Conservation (phyloP, 2,329 filamentous ascomycete genomes). For the Cladosporium colombiae region DNA sequence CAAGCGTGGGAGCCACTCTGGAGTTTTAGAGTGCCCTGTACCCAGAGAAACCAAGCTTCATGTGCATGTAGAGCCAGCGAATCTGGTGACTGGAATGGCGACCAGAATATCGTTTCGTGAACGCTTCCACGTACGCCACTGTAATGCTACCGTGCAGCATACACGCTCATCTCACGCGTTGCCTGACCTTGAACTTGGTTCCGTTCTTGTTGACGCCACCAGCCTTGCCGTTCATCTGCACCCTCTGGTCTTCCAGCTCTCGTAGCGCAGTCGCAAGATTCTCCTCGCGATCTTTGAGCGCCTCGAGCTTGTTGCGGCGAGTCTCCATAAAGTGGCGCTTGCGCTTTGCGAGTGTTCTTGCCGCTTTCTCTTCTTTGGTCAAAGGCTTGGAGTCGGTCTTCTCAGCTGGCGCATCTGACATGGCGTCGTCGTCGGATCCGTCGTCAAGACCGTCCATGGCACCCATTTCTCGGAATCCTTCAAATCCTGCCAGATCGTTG, state of each 20-base stretch:
- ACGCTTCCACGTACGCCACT: not conserved
- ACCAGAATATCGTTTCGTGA: not conserved
- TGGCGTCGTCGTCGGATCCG: slow-evolving; percentile 25
- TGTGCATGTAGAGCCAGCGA: not conserved
- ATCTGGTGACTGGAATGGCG: not conserved
- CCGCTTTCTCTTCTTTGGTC: slow-evolving; percentile 44
- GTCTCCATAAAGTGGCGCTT: slow-evolving; percentile 53
- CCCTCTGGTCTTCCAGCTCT: slow-evolving; percentile 60
- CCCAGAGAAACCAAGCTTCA: not conserved
- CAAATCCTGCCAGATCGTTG: slow-evolving; percentile 24
- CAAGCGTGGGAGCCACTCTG: not conserved
- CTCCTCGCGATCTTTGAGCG: slow-evolving; percentile 55
- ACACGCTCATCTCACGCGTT: slow-evolving; percentile 56
- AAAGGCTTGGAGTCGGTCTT: slow-evolving; percentile 25
- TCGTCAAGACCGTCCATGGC: slow-evolving; percentile 25
- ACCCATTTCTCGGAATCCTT: slow-evolving; percentile 30
- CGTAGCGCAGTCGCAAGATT: slow-evolving; percentile 58
- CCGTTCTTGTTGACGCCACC: slow-evolving; percentile 65
- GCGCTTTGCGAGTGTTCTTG: slow-evolving; percentile 50
- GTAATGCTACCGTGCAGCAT: not conserved
- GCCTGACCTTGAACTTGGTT: slow-evolving; percentile 64
- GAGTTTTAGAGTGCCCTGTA: not conserved
- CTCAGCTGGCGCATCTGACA: slow-evolving; percentile 21
- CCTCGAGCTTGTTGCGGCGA: slow-evolving; percentile 52
- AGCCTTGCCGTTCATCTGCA: slow-evolving; percentile 60